These are phyloP conservation scores for Entamoeba moshkovskii DNA, from an alignment of 208 protist genomes.

Conservation along the genomic window DNA sequence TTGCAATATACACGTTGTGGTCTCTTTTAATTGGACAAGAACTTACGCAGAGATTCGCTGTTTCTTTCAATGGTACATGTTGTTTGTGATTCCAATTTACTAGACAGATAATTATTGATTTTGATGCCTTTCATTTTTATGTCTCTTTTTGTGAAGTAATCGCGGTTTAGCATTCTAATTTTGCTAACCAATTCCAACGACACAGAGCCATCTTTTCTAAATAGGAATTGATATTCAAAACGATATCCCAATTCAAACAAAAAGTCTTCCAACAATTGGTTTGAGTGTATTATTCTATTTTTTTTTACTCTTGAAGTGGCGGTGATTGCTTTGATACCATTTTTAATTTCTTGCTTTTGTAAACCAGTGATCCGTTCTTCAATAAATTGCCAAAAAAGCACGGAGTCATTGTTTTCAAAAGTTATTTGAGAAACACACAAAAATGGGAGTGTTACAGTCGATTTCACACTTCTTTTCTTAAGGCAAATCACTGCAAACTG, in stretches of 20 bases:
- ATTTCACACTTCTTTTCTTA: background rate
- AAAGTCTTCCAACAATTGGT: background rate
- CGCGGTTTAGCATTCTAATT: too few species aligned
- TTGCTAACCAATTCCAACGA: too few species aligned
- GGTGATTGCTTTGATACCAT: background rate
- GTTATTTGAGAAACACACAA: background rate
- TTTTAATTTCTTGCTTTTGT: background rate
- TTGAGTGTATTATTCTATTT: background rate
- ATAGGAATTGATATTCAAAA: too few species aligned
- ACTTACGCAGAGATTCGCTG: too few species aligned
- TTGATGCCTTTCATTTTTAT: too few species aligned
- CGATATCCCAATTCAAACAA: background rate
- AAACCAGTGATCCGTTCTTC: background rate
- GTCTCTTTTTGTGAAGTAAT: too few species aligned
- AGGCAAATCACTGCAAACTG: background rate
- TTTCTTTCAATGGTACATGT: too few species aligned
- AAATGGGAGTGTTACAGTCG: background rate
- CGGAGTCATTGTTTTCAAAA: background rate
- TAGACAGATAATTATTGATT: too few species aligned
- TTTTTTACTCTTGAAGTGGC: background rate
- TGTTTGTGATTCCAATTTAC: too few species aligned
- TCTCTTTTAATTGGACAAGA: too few species aligned
- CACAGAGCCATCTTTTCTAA: too few species aligned
- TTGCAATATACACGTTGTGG: too few species aligned
- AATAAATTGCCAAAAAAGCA: background rate